Conservation (phyloP, 2,329 filamentous ascomycete species). For the Sarocladium oryzae region DNA sequence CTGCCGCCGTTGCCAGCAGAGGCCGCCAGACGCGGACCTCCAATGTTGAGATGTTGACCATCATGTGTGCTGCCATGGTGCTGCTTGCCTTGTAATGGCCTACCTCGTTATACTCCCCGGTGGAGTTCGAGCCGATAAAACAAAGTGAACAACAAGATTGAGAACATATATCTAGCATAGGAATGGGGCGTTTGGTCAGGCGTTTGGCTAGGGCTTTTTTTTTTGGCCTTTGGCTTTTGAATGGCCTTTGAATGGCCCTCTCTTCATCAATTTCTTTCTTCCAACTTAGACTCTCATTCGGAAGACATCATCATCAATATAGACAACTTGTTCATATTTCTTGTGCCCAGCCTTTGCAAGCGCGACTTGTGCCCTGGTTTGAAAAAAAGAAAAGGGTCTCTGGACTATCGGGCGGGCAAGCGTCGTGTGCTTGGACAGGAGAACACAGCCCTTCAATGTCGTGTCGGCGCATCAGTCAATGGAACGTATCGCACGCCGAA, state of each 20-base stretch:
- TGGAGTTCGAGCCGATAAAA: slow-evolving; percentile 5
- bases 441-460: neutral
- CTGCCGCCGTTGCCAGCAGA: neutral
- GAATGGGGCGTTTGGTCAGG: neutral
- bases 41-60: neutral
- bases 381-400: too few relatives aligned
- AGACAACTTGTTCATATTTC: too few relatives aligned
- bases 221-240: slow-evolving; percentile 10
- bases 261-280: neutral
- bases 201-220: too few relatives aligned
- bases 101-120: too few relatives aligned
- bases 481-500: slow-evolving; percentile 74
- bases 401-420: too few relatives aligned
- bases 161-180: too few relatives aligned
- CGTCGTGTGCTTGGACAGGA: too few relatives aligned
- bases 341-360: too few relatives aligned
- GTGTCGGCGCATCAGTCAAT: slow-evolving; percentile 59
- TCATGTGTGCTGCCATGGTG: slow-evolving; percentile 1
- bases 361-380: too few relatives aligned
- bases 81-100: neutral
- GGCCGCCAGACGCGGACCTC: neutral
- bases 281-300: neutral
- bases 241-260: neutral
- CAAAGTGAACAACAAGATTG: neutral
- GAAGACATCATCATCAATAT: neutral